Base-by-base conservation (phyloP, 495 filamentous ascomycete species). In the Xylaria grammica region DNA sequence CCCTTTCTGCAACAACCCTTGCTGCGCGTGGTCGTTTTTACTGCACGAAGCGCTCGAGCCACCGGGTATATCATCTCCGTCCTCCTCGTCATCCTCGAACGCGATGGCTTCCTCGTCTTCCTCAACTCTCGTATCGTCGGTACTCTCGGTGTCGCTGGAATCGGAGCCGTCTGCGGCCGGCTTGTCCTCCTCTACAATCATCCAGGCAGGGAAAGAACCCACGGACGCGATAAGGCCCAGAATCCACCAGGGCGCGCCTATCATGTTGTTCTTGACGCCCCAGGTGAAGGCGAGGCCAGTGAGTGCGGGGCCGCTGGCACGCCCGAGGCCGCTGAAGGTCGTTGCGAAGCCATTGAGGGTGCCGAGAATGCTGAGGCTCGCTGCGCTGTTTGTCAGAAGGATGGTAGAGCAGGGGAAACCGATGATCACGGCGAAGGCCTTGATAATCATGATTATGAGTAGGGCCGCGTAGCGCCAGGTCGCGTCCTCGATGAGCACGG, bases 341-440 rank as follows among this genome's bases (percentile, higher is more conserved):
- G 92, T 94, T 0, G 90, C 91, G 56, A 97, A 86, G 0, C 94
- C 94, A 72, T 98, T 98, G 53, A 98, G 77, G 1, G 94, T 96
- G 0, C 93, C 94, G 7, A 97, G 84, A 50, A 96, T 84, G 32
- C 85, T 79, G 34, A 97, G 78, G 49, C 85, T 90, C 0, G 81
- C 75, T 1, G 93, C 93, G 19, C 89, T 91, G 77, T 97, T 98
- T 49, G 94, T 97, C 19, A 98, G 80, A 20, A 97, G 76, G 69
- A 97, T 96, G n/a, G 90, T 95, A 17, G 83, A 88, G 73, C 90
- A 93, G 1, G 94, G 94, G 72, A 96, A 97, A 5, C 88, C 87
- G 73, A 97, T 91, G 58, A 94, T 93, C 38, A 84, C 84, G 11
- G 84, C 83, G 50, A 89, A 79, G 29, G 86, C 87, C 71, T 94